These are phyloP conservation scores for Oryza meyeriana DNA, from an alignment of 176 grass and related monocot species.

Conservation along the genomic window DNA sequence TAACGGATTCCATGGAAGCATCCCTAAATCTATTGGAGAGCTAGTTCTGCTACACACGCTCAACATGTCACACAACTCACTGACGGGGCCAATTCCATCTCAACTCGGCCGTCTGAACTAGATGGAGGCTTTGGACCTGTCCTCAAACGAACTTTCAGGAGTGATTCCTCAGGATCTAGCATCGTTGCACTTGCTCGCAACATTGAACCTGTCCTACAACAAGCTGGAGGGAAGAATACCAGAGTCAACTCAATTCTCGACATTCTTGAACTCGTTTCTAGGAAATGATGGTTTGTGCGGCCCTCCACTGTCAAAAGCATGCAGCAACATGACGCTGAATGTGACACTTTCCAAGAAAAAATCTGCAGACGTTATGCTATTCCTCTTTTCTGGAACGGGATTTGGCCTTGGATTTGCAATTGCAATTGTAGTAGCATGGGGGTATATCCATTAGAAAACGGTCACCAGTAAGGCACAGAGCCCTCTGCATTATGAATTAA, in stretches of 20 bases:
- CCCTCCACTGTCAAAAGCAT: neutral
- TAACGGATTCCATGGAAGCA: slow-evolving; percentile 33
- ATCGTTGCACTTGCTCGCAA: slow-evolving; percentile 27
- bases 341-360: neutral
- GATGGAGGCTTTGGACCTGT: slow-evolving; percentile 43
- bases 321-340: neutral
- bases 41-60: slow-evolving; percentile 2
- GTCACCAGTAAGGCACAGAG: neutral
- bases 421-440: neutral
- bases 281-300: slow-evolving; percentile 14
- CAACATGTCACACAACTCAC: slow-evolving; percentile 26
- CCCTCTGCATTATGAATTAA: neutral
- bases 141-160: slow-evolving; percentile 33
- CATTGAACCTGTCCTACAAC: slow-evolving; percentile 44
- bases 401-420: slow-evolving; percentile 21
- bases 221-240: slow-evolving; percentile 36
- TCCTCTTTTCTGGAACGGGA: slow-evolving; percentile 6
- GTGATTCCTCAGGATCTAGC: slow-evolving; percentile 24
- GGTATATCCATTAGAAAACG: neutral
- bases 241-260: neutral
- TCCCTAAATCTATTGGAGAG: slow-evolving; percentile 32
- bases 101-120: neutral
- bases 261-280: slow-evolving; percentile 1
- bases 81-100: slow-evolving; percentile 6
- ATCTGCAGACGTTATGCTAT: neutral